These are phyloP conservation scores for Parasitella parasitica DNA, from an alignment of 371 early-diverging fungal genomes.

Conservation along the genomic window DNA sequence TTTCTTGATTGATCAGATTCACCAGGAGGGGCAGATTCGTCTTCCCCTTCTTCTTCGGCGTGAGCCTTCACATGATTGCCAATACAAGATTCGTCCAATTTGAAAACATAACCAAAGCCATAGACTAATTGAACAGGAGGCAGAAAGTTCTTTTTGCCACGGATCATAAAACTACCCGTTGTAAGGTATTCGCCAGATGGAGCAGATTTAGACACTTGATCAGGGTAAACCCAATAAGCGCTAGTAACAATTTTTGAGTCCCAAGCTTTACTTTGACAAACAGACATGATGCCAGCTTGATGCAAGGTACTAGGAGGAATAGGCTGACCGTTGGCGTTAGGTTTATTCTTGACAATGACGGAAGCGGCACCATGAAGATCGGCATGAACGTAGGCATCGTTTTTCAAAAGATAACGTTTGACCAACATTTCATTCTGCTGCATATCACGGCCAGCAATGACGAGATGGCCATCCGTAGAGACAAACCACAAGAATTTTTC, in stretches of 20 bases:
- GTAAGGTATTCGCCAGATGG: conserved; percentile 96
- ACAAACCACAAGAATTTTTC: conserved; percentile 99
- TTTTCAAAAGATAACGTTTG: conserved; percentile 75
- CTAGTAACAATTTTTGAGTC: conserved; percentile 94
- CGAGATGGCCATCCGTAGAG: conserved; percentile 90
- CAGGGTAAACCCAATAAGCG: conserved; percentile 95
- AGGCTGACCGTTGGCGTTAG: conserved; percentile 59
- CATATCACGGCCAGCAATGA: conserved; percentile 97
- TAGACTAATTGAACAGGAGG: conserved; percentile 96
- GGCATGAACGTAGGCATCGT: conserved; percentile 96
- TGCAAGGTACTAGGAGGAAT: conserved; percentile 90
- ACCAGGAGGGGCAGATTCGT: neutral
- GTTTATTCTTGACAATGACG: conserved; percentile 90
- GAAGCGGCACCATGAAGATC: conserved; percentile 95
- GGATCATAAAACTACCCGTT: conserved; percentile 97
- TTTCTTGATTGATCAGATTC: neutral
- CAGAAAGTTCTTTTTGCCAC: conserved; percentile 95
- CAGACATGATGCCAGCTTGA: conserved; percentile 97
- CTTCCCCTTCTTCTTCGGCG: conserved; percentile 5
- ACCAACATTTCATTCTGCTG: conserved; percentile 98
- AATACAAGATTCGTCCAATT: conserved; percentile 76
- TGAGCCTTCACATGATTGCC: conserved; percentile 61
- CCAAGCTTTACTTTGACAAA: conserved; percentile 98
- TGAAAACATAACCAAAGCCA: conserved; percentile 96
- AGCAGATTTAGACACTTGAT: conserved; percentile 94